Evolutionary conservation across 495 filamentous ascomycete genomes (phyloP).

Genomic region (Rhypophila decipiens): DNA sequence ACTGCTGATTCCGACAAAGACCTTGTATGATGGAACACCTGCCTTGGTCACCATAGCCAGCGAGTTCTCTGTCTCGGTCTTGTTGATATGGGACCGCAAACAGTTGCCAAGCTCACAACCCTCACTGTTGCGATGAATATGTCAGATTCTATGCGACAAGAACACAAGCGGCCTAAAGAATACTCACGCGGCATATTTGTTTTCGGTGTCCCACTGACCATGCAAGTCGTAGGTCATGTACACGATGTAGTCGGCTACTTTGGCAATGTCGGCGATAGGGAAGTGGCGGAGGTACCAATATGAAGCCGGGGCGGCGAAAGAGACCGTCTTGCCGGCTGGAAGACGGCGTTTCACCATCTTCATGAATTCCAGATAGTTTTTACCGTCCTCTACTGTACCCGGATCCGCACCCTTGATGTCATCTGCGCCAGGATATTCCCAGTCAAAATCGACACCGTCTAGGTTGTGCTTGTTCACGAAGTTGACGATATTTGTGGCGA

Average conservation of each 20-base stretch:
- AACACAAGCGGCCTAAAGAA: not conserved
- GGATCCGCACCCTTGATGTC: constrained; percentile 22
- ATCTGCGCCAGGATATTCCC: constrained; percentile 34
- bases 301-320: constrained; percentile 23
- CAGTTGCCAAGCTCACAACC: constrained; percentile 30
- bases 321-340: constrained; percentile 17
- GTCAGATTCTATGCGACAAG: not conserved
- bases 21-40: constrained; percentile 32
- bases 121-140: constrained; percentile 9
- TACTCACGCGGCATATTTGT: no score
- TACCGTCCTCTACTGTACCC: constrained; percentile 10
- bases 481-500: constrained; percentile 20
- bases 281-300: constrained; percentile 24
- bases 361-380: constrained; percentile 20
- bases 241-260: constrained; percentile 23
- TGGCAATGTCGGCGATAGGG: constrained; percentile 21
- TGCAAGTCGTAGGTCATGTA: constrained; percentile 29
- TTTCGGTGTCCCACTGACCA: constrained; percentile 6
- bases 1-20: constrained; percentile 32
- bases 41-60: constrained; percentile 44
- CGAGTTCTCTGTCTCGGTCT: constrained; percentile 28
- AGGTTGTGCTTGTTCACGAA: constrained; percentile 21
- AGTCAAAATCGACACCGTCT: constrained; percentile 34
- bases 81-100: constrained; percentile 35
- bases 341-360: constrained; percentile 1